Conservation (phyloP, 805 yeast genomes). For the Wickerhamiella galacta region DNA sequence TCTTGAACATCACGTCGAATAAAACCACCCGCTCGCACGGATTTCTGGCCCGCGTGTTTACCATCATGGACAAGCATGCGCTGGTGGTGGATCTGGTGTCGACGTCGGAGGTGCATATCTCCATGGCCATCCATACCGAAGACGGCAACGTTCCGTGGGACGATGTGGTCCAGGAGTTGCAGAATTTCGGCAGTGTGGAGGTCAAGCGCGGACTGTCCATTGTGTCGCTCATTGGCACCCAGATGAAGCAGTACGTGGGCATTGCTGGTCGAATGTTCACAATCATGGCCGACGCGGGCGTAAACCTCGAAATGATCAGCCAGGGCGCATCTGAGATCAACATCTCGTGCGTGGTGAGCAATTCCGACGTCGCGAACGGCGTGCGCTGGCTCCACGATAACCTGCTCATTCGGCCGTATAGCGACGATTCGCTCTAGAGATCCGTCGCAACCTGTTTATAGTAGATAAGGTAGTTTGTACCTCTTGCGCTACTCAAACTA, state of each 20-base stretch:
- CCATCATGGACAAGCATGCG: constrained; percentile 65
- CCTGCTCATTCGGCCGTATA: constrained; percentile 31
- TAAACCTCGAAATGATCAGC: constrained; percentile 93
- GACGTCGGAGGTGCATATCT: constrained; percentile 94
- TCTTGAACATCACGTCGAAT: constrained; percentile 84
- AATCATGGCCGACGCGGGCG: constrained; percentile 75
- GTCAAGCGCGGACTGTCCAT: constrained; percentile 77
- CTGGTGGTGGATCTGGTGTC: constrained; percentile 90
- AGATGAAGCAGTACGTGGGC: constrained; percentile 92
- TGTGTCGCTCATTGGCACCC: constrained; percentile 87
- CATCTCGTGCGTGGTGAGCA: constrained; percentile 85
- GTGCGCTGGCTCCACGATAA: constrained; percentile 69
- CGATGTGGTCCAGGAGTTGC: constrained; percentile 61
- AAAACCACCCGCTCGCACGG: constrained; percentile 88
- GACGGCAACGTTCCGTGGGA: constrained; percentile 46
- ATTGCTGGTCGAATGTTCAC: constrained; percentile 96
- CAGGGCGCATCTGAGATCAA: constrained; percentile 98
- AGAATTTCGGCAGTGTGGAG: constrained; percentile 74
- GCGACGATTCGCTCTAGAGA: too few species aligned
- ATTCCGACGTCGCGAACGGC: constrained; percentile 68
- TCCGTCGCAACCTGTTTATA: too few species aligned
- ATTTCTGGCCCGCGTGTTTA: constrained; percentile 78
- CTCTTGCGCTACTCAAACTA: too few species aligned
- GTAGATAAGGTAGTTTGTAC: too few species aligned
- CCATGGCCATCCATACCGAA: constrained; percentile 79